phyloP scores from a whole-genome alignment of 352 stramenopile species.

The Ophiocytium majus region DNA sequence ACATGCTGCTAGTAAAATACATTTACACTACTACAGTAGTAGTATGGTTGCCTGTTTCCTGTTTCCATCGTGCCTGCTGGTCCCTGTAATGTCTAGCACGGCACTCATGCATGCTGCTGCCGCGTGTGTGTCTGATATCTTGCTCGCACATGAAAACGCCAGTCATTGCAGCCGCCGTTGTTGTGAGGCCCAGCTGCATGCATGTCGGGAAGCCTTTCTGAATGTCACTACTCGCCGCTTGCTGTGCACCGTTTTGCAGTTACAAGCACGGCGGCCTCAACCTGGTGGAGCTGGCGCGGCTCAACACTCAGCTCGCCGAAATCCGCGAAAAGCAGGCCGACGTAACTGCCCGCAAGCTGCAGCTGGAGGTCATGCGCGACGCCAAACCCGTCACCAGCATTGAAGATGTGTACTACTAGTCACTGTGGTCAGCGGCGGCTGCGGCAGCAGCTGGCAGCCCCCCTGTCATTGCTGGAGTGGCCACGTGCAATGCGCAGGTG shows the following conservation, averaged over 20 bases:
- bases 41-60: too few relatives aligned
- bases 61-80: background rate
- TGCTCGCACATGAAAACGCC: background rate
- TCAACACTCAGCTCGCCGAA: background rate
- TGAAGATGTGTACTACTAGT: too few relatives aligned
- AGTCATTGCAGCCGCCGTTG: background rate
- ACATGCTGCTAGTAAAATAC: too few relatives aligned
- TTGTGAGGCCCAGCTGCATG: background rate
- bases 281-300: background rate
- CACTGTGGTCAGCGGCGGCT: too few relatives aligned
- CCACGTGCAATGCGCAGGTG: too few relatives aligned
- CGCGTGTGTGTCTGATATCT: too few relatives aligned
- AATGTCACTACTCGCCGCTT: background rate
- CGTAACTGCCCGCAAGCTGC: background rate
- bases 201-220: too few relatives aligned
- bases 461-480: too few relatives aligned
- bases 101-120: background rate
- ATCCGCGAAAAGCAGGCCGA: background rate
- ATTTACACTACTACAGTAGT: too few relatives aligned
- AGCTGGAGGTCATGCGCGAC: constrained; percentile 1
- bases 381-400: too few relatives aligned
- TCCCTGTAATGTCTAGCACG: background rate
- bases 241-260: background rate
- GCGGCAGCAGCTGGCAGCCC: too few relatives aligned
- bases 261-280: background rate